phyloP scores from a whole-genome alignment of 768 basidiomycete genomes.

The Phlebiopsis flavidoalba region DNA sequence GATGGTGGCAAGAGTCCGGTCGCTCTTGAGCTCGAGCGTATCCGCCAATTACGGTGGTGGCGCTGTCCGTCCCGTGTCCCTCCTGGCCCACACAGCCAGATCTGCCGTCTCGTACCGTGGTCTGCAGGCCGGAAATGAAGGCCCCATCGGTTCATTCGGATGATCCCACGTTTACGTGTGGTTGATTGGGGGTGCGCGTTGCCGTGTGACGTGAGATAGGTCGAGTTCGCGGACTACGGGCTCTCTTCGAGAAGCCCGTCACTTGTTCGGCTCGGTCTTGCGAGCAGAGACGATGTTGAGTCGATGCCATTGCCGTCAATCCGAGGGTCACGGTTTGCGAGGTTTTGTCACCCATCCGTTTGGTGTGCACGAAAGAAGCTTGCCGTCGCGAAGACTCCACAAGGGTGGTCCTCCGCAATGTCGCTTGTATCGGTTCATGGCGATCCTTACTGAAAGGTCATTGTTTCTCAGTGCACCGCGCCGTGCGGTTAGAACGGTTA shows the following conservation, averaged over 20 bases:
- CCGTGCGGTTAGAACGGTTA: constrained; percentile 98
- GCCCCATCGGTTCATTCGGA: constrained; percentile 99
- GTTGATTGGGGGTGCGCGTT: too few species aligned
- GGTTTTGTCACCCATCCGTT: constrained; percentile 98
- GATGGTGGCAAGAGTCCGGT: constrained; percentile 84
- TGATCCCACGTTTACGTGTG: constrained; percentile 99
- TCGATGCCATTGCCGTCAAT: constrained; percentile 97
- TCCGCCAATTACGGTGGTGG: constrained; percentile 99
- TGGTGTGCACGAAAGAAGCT: constrained; percentile 99
- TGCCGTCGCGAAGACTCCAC: constrained; percentile 98
- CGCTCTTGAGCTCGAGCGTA: constrained; percentile 95
- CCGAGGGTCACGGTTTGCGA: constrained; percentile 99
- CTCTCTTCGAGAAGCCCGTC: constrained; percentile 97
- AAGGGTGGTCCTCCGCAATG: constrained; percentile 99
- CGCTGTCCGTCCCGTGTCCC: constrained; percentile 98
- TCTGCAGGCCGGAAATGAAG: constrained; percentile 97
- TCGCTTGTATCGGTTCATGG: constrained; percentile 98
- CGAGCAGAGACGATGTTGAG: constrained; percentile 94
- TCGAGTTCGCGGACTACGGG: constrained; percentile 87
- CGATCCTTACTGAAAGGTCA: constrained; percentile 99
- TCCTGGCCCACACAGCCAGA: constrained; percentile 99
- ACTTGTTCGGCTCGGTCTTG: constrained; percentile 82
- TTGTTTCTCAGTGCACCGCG: constrained; percentile 99
- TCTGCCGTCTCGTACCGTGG: constrained; percentile 98
- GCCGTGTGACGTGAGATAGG: too few species aligned